Percentiles rank a stretch among this genome's conserved stretches.
These are phyloP conservation scores for Boletus huronensis DNA, from an alignment of 768 basidiomycete genomes.

Conservation along the genomic window DNA sequence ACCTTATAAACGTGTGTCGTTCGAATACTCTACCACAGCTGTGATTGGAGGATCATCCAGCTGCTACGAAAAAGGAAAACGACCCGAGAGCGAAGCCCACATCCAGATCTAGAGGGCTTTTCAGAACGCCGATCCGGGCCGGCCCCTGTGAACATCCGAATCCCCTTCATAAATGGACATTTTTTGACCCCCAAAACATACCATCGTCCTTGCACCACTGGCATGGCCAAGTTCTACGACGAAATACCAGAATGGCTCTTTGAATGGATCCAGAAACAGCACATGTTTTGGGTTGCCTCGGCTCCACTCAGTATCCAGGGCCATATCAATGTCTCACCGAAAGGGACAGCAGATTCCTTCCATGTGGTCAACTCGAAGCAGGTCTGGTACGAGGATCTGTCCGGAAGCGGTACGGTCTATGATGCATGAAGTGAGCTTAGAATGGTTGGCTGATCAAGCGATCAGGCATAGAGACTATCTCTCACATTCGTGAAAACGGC, in stretches of 20 bases:
- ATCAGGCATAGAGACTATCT: slow-evolving; percentile 53
- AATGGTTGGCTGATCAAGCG: not conserved
- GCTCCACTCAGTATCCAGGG: slow-evolving; percentile 57
- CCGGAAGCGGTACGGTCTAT: slow-evolving; percentile 53
- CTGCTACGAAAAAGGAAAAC: too few species aligned
- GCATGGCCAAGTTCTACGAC: slow-evolving; percentile 61
- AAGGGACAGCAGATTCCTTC: slow-evolving; percentile 61
- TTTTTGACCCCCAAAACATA: not conserved
- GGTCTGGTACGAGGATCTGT: slow-evolving; percentile 73
- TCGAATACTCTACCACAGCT: too few species aligned
- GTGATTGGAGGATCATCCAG: too few species aligned
- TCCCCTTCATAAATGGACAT: too few species aligned
- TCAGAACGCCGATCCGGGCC: too few species aligned
- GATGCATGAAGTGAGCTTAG: not conserved
- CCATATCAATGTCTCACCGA: slow-evolving; percentile 66
- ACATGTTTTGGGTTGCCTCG: slow-evolving; percentile 70
- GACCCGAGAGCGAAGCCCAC: too few species aligned
- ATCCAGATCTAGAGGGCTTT: too few species aligned
- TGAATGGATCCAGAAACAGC: slow-evolving; percentile 60
- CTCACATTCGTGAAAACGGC: slow-evolving; percentile 62
- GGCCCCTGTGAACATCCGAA: too few species aligned
- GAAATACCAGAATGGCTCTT: slow-evolving; percentile 52
- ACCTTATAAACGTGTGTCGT: too few species aligned
- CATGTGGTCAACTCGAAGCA: slow-evolving; percentile 49
- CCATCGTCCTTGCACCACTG: not conserved